Conservation (phyloP, 1,284 basidiomycete species). For the Cerioporus squamosus region DNA sequence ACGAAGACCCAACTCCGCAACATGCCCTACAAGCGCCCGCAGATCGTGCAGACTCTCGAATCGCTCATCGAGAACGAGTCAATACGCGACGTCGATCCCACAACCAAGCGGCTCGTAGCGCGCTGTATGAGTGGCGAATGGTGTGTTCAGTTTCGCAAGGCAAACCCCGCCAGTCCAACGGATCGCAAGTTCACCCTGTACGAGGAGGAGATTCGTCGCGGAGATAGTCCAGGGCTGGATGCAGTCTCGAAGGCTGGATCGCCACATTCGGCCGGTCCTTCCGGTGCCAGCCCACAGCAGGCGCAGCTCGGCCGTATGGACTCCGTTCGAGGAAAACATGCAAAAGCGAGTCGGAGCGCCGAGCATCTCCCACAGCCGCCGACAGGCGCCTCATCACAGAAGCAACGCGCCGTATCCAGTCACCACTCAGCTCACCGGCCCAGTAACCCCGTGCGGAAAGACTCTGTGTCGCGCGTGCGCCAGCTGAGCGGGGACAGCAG, state of each 20-base stretch:
- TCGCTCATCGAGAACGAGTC: conserved; percentile 75
- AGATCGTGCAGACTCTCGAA: conserved; percentile 86
- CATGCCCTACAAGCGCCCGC: conserved; percentile 89
- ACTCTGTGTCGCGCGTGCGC: conserved; percentile 20
- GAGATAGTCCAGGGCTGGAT: conserved; percentile 48
- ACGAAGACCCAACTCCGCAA: conserved; percentile 91
- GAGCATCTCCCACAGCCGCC: conserved; percentile 44
- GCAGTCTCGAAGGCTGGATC: conserved; percentile 40
- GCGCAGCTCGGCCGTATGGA: conserved; percentile 36
- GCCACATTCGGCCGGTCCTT: conserved; percentile 23
- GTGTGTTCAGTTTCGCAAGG: conserved; percentile 71
- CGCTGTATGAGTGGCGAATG: conserved; percentile 88
- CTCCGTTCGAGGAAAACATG: conserved; percentile 40
- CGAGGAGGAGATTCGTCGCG: conserved; percentile 25
- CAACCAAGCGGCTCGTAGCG: conserved; percentile 91
- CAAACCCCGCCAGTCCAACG: conserved; percentile 30
- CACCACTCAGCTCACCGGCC: neutral
- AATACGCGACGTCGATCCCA: conserved; percentile 83
- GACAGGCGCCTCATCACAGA: conserved; percentile 22
- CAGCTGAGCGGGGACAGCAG: conserved; percentile 55
- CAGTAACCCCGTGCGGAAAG: neutral
- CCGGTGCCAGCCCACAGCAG: neutral
- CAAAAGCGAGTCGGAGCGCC: conserved; percentile 62
- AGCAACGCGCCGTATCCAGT: conserved; percentile 37
- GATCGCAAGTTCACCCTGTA: conserved; percentile 32